phyloP scores from a whole-genome alignment of 1,284 basidiomycete genomes.

The Melampsora abietis-canadensis region DNA sequence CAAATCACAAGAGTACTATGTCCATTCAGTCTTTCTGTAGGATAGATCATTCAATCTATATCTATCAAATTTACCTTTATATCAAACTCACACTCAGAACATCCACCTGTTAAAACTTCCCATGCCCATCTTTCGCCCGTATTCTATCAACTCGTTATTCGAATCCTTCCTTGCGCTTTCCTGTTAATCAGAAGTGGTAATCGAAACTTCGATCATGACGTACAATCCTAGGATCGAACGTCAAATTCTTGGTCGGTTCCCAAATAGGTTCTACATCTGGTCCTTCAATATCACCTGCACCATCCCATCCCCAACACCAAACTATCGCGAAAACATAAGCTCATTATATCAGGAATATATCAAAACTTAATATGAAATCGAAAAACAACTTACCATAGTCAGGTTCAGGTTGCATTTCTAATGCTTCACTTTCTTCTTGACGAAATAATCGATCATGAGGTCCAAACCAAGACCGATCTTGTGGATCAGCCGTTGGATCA shows the following conservation, averaged over 20 bases:
- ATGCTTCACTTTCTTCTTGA: slow-evolving; percentile 71
- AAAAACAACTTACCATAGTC: slow-evolving; percentile 66
- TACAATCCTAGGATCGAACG: slow-evolving; percentile 64
- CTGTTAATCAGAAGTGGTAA: slow-evolving; percentile 19
- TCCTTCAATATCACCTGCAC: slow-evolving; percentile 81
- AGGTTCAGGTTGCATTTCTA: slow-evolving; percentile 77
- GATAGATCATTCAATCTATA: too few relatives aligned
- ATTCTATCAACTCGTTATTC: background rate
- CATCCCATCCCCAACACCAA: slow-evolving; percentile 99
- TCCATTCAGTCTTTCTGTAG: too few relatives aligned
- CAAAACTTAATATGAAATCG: background rate
- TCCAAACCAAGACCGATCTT: slow-evolving; percentile 89
- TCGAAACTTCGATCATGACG: slow-evolving; percentile 64
- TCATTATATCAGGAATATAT: background rate
- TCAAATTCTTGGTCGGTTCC: slow-evolving; percentile 74
- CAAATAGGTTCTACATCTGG: slow-evolving; percentile 87
- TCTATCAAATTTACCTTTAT: background rate
- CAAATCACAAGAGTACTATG: too few relatives aligned
- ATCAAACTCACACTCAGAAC: background rate
- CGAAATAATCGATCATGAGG: slow-evolving; percentile 89
- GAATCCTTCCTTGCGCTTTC: background rate
- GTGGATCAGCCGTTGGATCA: slow-evolving; percentile 87
- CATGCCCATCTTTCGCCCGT: background rate
- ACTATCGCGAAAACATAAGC: slow-evolving; percentile 58
- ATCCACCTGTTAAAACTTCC: background rate